Evolutionary conservation across 805 yeast genomes (phyloP).

Genomic region (Candida berthetii): DNA sequence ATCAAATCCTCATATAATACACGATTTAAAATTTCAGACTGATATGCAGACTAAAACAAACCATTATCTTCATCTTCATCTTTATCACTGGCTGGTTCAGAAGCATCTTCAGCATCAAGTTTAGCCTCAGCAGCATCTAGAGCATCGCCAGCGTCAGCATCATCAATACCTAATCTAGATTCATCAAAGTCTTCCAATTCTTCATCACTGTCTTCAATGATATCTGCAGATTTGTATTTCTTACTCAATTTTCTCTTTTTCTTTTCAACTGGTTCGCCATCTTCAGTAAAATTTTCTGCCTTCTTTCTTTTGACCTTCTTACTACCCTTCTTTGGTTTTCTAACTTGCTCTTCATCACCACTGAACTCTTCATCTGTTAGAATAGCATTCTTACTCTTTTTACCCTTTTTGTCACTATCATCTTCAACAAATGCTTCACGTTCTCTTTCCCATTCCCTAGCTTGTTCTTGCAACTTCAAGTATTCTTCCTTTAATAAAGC

Average conservation of each 20-base stretch:
- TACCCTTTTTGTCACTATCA: slow-evolving; percentile 32
- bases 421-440: slow-evolving; percentile 32
- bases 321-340: slow-evolving; percentile 11
- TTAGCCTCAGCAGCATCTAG: slow-evolving; percentile 13
- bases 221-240: slow-evolving; percentile 28
- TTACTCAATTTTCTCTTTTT: slow-evolving; percentile 21
- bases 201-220: slow-evolving; percentile 39
- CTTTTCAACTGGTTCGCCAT: slow-evolving; percentile 7
- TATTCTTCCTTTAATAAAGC: slow-evolving; percentile 34
- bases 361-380: slow-evolving; percentile 41
- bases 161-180: slow-evolving; percentile 7
- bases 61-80: slow-evolving; percentile 13
- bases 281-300: slow-evolving; percentile 9
- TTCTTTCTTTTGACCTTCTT: slow-evolving; percentile 13
- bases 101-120: slow-evolving; percentile 13
- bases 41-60: neutral
- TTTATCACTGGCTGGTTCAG: slow-evolving; percentile 1
- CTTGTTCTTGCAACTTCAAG: slow-evolving; percentile 47
- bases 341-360: slow-evolving; percentile 20
- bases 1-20: no score
- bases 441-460: slow-evolving; percentile 50
- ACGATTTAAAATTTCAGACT: neutral
- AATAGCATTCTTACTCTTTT: slow-evolving; percentile 29
- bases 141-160: slow-evolving; percentile 11
- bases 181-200: slow-evolving; percentile 20